Base-by-base conservation (phyloP, 2,329 filamentous ascomycete species). In the Arthrobotrys sinensis region DNA sequence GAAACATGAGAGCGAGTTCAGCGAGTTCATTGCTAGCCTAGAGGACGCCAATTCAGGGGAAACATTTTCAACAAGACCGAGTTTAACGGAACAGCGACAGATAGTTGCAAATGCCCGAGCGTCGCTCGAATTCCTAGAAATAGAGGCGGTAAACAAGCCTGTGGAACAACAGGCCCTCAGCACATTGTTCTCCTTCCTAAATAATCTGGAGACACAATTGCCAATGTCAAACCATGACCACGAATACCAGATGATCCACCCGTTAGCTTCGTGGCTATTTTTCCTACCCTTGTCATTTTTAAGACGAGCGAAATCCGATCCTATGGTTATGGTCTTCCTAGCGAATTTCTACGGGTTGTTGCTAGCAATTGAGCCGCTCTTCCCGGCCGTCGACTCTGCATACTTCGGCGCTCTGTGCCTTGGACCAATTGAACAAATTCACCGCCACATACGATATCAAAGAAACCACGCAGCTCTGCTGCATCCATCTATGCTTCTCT, bases 311-410 rank as follows among this genome's bases (percentile, higher is more conserved):
- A 90, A 91, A 63, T 89, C 90, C 40, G 93, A 95, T 80, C 89
- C 92, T 24, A 92, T 90, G 76, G 91, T 93, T 0, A 87, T 97
- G 80, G 88, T 97, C 65, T 91, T 96, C 79, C 90, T 98, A 68
- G 92, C 94, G 10, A 93, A 98, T 83, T 93, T 97, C 84, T 98
- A 97, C 85, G 94, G 93, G 0, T 90, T 94, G 16, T 94, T 93
- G 2, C 87, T 98, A 76, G 90, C 93, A 45, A 89, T 98, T 85
- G 94, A 97, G 85, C 93, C 93, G 14, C 88, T 97, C 79, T 97
- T 97, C 84, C 94, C 94, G 1, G 93, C 96, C 83, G 91, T 97
- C 81, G 94, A 94, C 55, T 91, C 93, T 19, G 91, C 93, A 60
- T 97, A 97, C 84, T 94, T 95, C 81, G 92, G 92, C 57, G 92